These are phyloP conservation scores for Calophaca sinica DNA, from an alignment of 306 rosid species.

Conservation along the genomic window DNA sequence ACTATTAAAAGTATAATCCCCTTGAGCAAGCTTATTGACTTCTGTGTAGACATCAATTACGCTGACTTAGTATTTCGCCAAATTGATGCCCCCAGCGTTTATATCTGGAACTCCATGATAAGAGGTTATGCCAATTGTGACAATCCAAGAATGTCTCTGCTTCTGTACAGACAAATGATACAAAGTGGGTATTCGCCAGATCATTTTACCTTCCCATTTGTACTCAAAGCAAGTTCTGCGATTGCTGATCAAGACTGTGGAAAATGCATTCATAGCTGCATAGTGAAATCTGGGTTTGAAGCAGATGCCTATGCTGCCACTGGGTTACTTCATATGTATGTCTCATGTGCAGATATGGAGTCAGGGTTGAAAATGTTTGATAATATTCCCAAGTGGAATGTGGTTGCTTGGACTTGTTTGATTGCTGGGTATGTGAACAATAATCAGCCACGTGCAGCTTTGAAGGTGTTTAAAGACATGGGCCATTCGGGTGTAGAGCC, in stretches of 20 bases:
- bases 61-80: slow-evolving; percentile 60
- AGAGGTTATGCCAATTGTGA: slow-evolving; percentile 63
- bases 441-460: slow-evolving; percentile 48
- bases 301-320: slow-evolving; percentile 61
- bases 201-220: slow-evolving; percentile 81
- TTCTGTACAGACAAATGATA: slow-evolving; percentile 63
- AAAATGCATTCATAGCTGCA: slow-evolving; percentile 61
- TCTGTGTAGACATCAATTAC: slow-evolving; percentile 64
- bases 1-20: slow-evolving; percentile 57
- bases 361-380: slow-evolving; percentile 68
- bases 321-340: slow-evolving; percentile 70
- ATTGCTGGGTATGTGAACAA: slow-evolving; percentile 65
- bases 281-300: slow-evolving; percentile 72
- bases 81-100: slow-evolving; percentile 61
- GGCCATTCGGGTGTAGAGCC: slow-evolving; percentile 58
- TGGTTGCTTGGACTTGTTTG: slow-evolving; percentile 86
- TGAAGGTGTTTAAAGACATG: slow-evolving; percentile 65
- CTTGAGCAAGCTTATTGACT: slow-evolving; percentile 71
- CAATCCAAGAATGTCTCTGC: slow-evolving; percentile 57
- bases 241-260: slow-evolving; percentile 50
- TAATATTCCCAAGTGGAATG: slow-evolving; percentile 68
- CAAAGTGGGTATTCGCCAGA: slow-evolving; percentile 64
- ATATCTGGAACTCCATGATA: slow-evolving; percentile 81
- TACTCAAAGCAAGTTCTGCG: slow-evolving; percentile 64
- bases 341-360: slow-evolving; percentile 52